Percentiles rank a stretch among this genome's conserved stretches.
These are phyloP conservation scores for Trametes villosa DNA, from an alignment of 768 basidiomycete species.

Conservation along the genomic window DNA sequence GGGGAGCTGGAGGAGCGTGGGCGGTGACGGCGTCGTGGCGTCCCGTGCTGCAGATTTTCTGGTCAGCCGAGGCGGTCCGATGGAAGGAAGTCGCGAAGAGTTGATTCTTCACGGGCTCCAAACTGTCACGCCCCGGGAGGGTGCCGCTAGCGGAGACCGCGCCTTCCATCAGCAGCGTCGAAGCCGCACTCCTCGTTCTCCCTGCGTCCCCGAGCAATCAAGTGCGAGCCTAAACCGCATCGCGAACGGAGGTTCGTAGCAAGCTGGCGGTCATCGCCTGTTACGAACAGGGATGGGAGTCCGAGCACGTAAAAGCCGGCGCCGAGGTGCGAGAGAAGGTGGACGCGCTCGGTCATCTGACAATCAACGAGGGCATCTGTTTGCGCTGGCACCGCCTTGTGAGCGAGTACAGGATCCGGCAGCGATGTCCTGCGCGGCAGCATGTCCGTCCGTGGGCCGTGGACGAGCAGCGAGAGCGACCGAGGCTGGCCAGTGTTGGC, in stretches of 20 bases:
- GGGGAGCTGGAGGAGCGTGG: too few relatives aligned
- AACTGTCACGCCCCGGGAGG: too few relatives aligned
- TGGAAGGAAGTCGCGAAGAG: too few relatives aligned
- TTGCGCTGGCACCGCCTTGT: not conserved
- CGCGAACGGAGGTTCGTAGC: not conserved
- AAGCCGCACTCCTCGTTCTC: not conserved
- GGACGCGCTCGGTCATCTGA: slow-evolving; percentile 9
- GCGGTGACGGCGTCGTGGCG: not conserved
- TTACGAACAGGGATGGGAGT: slow-evolving; percentile 8
- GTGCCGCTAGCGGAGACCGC: not conserved
- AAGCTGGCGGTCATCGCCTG: not conserved
- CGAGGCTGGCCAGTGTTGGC: not conserved
- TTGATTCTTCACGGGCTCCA: too few relatives aligned
- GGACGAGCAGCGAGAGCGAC: not conserved
- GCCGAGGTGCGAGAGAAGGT: not conserved
- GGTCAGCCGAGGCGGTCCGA: not conserved
- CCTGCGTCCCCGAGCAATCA: not conserved
- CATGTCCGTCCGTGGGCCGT: not conserved
- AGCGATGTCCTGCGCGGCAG: not conserved
- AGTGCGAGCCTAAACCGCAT: slow-evolving; percentile 4
- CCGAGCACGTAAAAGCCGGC: slow-evolving; percentile 1
- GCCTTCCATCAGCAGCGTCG: slow-evolving; percentile 4
- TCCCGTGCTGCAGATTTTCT: not conserved
- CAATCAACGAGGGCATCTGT: slow-evolving; percentile 4
- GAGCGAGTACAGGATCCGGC: not conserved